Base-by-base conservation (phyloP, 805 yeast genomes). In the Ascoidea rubescens region DNA sequence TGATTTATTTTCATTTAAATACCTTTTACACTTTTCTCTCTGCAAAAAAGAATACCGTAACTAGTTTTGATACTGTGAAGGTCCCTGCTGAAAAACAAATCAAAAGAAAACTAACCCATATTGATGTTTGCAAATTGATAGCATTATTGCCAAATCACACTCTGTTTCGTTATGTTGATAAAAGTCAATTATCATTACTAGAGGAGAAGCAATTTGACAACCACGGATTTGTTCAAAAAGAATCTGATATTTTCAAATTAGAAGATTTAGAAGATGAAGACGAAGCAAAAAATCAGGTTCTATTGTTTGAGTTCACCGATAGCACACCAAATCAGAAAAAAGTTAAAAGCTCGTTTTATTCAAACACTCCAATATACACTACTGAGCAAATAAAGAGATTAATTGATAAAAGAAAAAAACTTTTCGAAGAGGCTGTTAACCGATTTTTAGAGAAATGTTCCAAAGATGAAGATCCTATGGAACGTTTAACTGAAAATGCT, bases 271-370 rank as follows among this genome's bases (percentile, higher is more conserved):
- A 66, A 4, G 60, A 55, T 14, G 66, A 64, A 14, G 61, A 59
- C 5, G 60, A 59, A 8, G 63, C 71, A 0, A 70, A 73, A 21
- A 21, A 21, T 21, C 89, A 82, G 56, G 60, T 86, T 6, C 68
- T 90, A 31, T 71, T 87, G 1, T 84, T 90, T 61, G 90, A 84
- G 57, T 87, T 90, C 63, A 71, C 78, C 16, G 96, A 90, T 63
- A 86, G 84, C 12, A 71, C 73, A 53, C 61, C 75, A 75, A 70
- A 59, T 78, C 68, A 57, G 77, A 71, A 70, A 75, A 68, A 46
- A 75, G 64, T 67, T 59, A 69, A 12, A 63, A 70, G 4, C 69
- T 61, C 57, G 70, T 62, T 50, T 67, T 73, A 74, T 49, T 69
- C 81, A 54, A 72, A 68, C 48, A 56, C 77, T 16, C 79, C 81